phyloP scores from a whole-genome alignment of 345 rosid species.

The Eucalyptus shirleyi region DNA sequence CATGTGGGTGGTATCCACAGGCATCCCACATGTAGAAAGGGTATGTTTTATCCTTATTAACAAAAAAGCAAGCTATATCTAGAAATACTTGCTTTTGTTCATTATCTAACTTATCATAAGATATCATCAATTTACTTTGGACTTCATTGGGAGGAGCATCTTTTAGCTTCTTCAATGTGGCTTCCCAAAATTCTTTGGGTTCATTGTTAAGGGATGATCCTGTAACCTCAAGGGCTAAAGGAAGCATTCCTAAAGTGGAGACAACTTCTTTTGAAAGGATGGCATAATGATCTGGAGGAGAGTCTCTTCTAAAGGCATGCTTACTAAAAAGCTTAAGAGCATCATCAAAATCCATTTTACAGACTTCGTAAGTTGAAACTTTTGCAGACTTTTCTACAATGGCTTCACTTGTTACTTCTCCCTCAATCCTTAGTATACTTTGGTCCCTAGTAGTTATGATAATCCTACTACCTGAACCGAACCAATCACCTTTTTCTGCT shows the following conservation, averaged over 20 bases:
- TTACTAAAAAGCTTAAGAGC: not conserved
- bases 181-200: not conserved
- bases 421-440: not conserved
- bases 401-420: not conserved
- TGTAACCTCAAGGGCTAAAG: not conserved
- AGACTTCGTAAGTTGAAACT: not conserved
- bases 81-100: not conserved
- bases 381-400: rapidly evolving
- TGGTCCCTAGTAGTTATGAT: not conserved
- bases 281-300: not conserved
- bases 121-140: not conserved
- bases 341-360: not conserved
- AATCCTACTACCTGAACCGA: not conserved
- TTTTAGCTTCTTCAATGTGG: not conserved
- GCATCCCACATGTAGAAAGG: not conserved
- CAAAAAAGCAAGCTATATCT: not conserved
- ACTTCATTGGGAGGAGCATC: not conserved
- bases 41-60: not conserved
- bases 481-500: not conserved
- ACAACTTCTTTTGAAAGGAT: not conserved
- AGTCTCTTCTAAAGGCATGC: not conserved
- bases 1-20: not conserved
- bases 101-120: not conserved
- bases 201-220: not conserved
- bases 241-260: not conserved